Conservation (phyloP, 2,329 filamentous ascomycete species). For the Cladosporium sp. region DNA sequence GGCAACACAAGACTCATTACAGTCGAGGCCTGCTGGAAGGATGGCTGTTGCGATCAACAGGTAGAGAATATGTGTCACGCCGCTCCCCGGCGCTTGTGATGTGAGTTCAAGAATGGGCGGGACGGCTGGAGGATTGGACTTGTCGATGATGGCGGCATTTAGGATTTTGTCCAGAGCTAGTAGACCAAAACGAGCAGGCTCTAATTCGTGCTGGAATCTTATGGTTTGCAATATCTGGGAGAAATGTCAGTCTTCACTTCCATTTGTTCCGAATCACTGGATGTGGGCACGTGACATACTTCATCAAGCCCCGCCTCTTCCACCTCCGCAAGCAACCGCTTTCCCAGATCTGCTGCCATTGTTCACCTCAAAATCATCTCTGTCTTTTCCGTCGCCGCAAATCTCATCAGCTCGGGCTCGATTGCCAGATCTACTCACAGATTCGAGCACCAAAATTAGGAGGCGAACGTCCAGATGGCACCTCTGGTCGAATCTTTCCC, state of each 20-base stretch:
- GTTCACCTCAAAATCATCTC: constrained; percentile 4
- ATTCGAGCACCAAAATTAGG: neutral
- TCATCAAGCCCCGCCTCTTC: constrained; percentile 48
- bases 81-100: constrained; percentile 47
- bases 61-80: constrained; percentile 59
- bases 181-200: constrained; percentile 37
- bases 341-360: constrained; percentile 47
- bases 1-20: constrained; percentile 48
- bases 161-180: constrained; percentile 43
- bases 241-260: constrained; percentile 11
- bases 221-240: constrained; percentile 40
- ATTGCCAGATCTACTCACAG: neutral
- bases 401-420: neutral
- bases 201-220: constrained; percentile 23
- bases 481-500: constrained; percentile 53
- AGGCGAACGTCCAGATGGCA: constrained; percentile 42
- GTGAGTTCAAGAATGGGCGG: constrained; percentile 51
- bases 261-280: neutral
- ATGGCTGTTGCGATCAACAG: constrained; percentile 49
- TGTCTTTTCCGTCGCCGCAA: neutral
- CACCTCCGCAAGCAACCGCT: constrained; percentile 50
- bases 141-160: constrained; percentile 14
- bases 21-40: constrained; percentile 37
- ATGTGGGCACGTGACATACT: constrained; percentile 34
- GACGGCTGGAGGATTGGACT: constrained; percentile 12